Percentiles rank a stretch among this genome's conserved stretches.
phyloP scores from a whole-genome alignment of 2,329 filamentous ascomycete genomes.

The Grosmannia clavigera region DNA sequence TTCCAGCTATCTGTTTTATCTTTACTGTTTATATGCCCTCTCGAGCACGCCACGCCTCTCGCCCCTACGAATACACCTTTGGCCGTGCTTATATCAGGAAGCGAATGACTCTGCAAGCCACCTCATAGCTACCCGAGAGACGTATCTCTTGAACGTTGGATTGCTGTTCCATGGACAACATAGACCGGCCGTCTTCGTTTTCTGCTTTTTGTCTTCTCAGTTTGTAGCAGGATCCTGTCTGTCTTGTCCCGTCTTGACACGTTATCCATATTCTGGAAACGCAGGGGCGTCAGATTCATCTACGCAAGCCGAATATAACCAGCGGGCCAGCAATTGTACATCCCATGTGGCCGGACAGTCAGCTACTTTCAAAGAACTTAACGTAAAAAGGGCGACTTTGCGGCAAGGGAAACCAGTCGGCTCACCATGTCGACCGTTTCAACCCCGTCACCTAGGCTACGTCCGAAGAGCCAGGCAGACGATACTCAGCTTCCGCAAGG shows the following conservation, averaged over 20 bases:
- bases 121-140: background rate
- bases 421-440: conserved; percentile 12
- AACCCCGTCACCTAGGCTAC: conserved; percentile 17
- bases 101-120: background rate
- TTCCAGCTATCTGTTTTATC: background rate
- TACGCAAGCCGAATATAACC: background rate
- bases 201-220: background rate
- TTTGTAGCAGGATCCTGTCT: background rate
- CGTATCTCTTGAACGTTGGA: background rate
- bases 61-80: background rate
- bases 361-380: background rate
- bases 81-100: too few species aligned
- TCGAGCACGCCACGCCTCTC: background rate
- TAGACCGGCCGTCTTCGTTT: background rate
- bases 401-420: too few species aligned
- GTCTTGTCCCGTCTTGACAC: background rate
- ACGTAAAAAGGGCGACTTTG: too few species aligned
- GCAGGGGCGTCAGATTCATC: too few species aligned
- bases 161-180: background rate
- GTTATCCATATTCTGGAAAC: background rate
- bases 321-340: background rate
- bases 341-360: background rate
- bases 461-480: conserved; percentile 18
- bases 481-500: conserved; percentile 40
- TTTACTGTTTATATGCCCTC: background rate